phyloP scores from a whole-genome alignment of 495 filamentous ascomycete genomes.

The Aspergillus sclerotiicarbonarius region DNA sequence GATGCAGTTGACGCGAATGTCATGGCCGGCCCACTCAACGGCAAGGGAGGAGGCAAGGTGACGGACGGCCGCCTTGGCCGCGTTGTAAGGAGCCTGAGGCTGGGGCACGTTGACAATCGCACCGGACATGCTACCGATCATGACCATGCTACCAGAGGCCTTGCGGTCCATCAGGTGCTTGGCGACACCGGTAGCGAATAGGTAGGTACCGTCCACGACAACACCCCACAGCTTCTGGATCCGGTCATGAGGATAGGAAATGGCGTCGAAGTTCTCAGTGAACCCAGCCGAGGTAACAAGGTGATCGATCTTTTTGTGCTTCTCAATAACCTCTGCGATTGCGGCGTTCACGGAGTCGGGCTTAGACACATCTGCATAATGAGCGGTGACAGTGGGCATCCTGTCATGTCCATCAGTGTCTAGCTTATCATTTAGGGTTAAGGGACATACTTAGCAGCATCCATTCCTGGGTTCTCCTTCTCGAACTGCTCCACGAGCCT shows the following conservation, averaged over 20 bases:
- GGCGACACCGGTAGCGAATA: constrained; percentile 81
- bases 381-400: constrained; percentile 79
- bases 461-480: constrained; percentile 72
- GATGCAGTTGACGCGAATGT: constrained; percentile 89
- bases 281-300: constrained; percentile 95
- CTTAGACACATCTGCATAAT: constrained; percentile 82
- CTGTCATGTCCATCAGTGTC: constrained; percentile 31
- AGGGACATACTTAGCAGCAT: constrained; percentile 51
- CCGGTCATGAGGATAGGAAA: constrained; percentile 81
- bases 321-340: constrained; percentile 64
- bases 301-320: constrained; percentile 81
- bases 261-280: constrained; percentile 91
- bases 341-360: constrained; percentile 70
- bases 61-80: constrained; percentile 81
- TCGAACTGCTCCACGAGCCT: constrained; percentile 70
- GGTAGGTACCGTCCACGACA: constrained; percentile 91
- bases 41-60: constrained; percentile 78
- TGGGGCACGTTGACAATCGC: constrained; percentile 92
- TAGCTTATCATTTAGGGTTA: not conserved
- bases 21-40: constrained; percentile 83
- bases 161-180: constrained; percentile 85
- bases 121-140: constrained; percentile 95
- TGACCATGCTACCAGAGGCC: constrained; percentile 78
- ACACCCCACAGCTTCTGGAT: constrained; percentile 91
- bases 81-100: constrained; percentile 90